Percentiles rank a stretch among this genome's conserved stretches.
phyloP scores from a whole-genome alignment of 2,329 filamentous ascomycete genomes.

The Xylariales sp. region DNA sequence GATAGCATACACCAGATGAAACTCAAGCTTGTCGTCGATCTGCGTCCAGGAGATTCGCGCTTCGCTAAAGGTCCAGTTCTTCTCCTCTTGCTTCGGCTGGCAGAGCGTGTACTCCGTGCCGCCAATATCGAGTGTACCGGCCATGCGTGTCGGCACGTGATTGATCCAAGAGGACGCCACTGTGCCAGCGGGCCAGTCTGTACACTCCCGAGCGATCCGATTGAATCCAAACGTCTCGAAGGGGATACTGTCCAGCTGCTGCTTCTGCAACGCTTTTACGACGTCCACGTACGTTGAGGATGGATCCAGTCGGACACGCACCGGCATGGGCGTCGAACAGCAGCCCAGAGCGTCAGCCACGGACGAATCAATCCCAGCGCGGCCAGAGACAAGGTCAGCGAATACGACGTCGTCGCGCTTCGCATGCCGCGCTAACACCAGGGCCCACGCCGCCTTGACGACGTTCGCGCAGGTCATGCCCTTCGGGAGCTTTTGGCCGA shows the following conservation, averaged over 20 bases:
- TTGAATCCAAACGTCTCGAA: constrained; percentile 2
- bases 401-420: not conserved
- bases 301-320: not conserved
- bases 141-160: constrained; percentile 6
- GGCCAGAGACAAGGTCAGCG: constrained; percentile 7
- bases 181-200: constrained; percentile 3
- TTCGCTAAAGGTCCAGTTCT: constrained; percentile 6
- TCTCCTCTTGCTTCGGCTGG: constrained; percentile 4
- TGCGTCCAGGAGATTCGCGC: constrained; percentile 2
- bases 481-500: not conserved
- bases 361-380: constrained; percentile 2
- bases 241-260: constrained; percentile 4
- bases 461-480: constrained; percentile 4
- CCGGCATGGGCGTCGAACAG: constrained; percentile 5
- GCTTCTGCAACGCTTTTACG: not conserved
- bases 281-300: not conserved
- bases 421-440: constrained; percentile 1
- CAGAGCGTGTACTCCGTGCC: not conserved
- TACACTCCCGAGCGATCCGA: not conserved
- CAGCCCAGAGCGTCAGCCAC: constrained; percentile 2
- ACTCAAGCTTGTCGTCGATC: not conserved
- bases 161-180: constrained; percentile 3
- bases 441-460: constrained; percentile 5
- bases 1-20: constrained; percentile 2
- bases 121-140: not conserved